Evolutionary conservation across 1,139 yeast species (phyloP).

Genomic region (Candida tetrigidarum): DNA sequence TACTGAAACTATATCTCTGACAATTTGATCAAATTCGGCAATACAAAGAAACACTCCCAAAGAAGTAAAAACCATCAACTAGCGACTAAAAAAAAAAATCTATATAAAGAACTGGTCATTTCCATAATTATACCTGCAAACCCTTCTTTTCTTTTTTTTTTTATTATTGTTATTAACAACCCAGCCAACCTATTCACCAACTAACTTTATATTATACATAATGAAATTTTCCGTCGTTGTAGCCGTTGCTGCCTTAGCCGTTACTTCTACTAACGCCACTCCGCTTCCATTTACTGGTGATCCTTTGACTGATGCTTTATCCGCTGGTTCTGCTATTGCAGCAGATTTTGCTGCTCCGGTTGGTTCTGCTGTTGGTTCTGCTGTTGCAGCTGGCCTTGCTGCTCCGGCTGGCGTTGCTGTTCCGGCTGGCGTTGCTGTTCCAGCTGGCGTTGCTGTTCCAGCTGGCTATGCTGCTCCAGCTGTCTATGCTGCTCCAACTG

Average conservation of each 20-base stretch:
- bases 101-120: no score
- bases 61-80: no score
- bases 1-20: no score
- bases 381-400: no score
- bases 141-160: neutral
- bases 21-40: no score
- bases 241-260: constrained; percentile 1
- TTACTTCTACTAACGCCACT: neutral
- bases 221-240: constrained; percentile 6
- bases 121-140: neutral
- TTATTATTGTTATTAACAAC: neutral
- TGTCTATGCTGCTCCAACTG: neutral
- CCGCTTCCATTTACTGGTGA: neutral
- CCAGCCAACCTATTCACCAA: no score
- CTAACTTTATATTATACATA: neutral
- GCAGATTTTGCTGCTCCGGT: neutral
- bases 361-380: no score
- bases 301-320: neutral
- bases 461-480: neutral
- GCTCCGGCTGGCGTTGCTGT: neutral
- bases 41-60: no score
- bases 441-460: neutral
- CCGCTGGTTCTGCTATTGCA: neutral
- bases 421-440: neutral
- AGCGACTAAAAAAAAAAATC: no score